Conservation (phyloP, 2,329 filamentous ascomycete species). For the Monosporascus sp. region DNA sequence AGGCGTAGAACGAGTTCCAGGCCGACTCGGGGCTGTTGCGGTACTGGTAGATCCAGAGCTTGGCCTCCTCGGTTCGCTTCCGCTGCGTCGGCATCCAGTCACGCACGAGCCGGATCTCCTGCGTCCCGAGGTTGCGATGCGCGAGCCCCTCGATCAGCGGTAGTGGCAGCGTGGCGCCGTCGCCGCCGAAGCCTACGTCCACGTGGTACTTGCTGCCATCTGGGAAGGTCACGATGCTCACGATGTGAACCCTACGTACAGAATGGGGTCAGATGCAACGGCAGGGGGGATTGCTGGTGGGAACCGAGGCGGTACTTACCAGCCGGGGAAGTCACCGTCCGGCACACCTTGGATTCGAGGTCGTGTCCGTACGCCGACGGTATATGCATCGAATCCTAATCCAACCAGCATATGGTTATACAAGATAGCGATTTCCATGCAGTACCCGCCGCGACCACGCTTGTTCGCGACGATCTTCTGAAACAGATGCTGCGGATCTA, state of each 20-base stretch:
- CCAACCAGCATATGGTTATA: slow-evolving; percentile 47
- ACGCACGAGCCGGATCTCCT: slow-evolving; percentile 49
- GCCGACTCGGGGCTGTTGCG: slow-evolving; percentile 38
- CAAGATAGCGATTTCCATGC: slow-evolving; percentile 52
- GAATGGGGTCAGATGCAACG: too few species aligned
- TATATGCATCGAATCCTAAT: slow-evolving; percentile 49
- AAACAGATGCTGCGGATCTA: slow-evolving; percentile 43
- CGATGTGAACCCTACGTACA: slow-evolving; percentile 41
- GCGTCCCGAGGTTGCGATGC: slow-evolving; percentile 45
- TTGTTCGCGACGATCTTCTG: slow-evolving; percentile 39
- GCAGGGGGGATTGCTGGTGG: too few species aligned
- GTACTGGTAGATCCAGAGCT: slow-evolving; percentile 60
- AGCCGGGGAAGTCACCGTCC: slow-evolving; percentile 38
- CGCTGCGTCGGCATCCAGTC: slow-evolving; percentile 42
- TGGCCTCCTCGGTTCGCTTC: slow-evolving; percentile 32
- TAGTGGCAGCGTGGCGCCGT: slow-evolving; percentile 53
- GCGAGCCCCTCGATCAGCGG: slow-evolving; percentile 39
- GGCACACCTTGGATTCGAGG: slow-evolving; percentile 33
- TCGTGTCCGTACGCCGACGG: slow-evolving; percentile 47
- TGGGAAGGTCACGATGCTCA: slow-evolving; percentile 52
- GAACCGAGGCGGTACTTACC: slow-evolving; percentile 22
- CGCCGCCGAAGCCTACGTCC: slow-evolving; percentile 61
- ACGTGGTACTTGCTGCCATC: slow-evolving; percentile 43
- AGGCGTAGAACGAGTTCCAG: slow-evolving; percentile 60
- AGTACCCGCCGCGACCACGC: slow-evolving; percentile 50